Percentiles rank a stretch among this genome's conserved stretches.
phyloP scores from a whole-genome alignment of 2,329 filamentous ascomycete genomes.

The Neonectria sp. region DNA sequence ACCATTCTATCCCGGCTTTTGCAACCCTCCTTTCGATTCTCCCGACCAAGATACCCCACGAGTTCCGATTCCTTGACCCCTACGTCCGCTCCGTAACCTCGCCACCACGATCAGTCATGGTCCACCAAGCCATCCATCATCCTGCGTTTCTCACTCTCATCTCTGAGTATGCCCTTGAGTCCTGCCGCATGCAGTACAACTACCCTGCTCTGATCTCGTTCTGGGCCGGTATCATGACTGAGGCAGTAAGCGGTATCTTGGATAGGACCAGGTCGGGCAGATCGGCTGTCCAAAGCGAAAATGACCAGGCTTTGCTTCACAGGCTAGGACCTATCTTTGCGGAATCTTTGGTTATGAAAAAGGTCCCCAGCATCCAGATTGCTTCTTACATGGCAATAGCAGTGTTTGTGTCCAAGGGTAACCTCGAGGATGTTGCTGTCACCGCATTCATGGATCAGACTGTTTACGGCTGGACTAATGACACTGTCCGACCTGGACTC shows the following conservation, averaged over 20 bases:
- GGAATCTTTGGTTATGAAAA: conserved; percentile 81
- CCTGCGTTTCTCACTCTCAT: conserved; percentile 81
- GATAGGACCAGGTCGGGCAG: conserved; percentile 84
- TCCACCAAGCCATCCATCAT: conserved; percentile 87
- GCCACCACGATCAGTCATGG: conserved; percentile 85
- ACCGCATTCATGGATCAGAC: conserved; percentile 92
- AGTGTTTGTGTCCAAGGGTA: conserved; percentile 86
- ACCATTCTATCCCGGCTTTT: conserved; percentile 90
- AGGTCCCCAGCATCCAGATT: conserved; percentile 84
- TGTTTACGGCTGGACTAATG: conserved; percentile 80
- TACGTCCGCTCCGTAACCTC: conserved; percentile 85
- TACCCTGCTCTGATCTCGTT: conserved; percentile 87
- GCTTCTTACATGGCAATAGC: conserved; percentile 93
- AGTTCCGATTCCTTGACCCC: conserved; percentile 88
- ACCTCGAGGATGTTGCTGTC: conserved; percentile 84
- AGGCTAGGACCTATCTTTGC: conserved; percentile 79
- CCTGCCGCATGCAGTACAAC: conserved; percentile 79
- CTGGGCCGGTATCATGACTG: conserved; percentile 90
- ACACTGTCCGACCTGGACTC: conserved; percentile 81
- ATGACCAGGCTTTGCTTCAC: conserved; percentile 84
- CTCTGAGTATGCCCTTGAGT: conserved; percentile 84
- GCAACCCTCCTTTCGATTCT: conserved; percentile 89
- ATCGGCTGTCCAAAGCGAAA: conserved; percentile 81
- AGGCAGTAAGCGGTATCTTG: conserved; percentile 87
- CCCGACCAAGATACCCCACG: conserved; percentile 79